Evolutionary conservation across 75 land plant genomes (phyloP), one percentile per base, ranked within the genome.

Genomic region (Pinus tabuliformis): DNA sequence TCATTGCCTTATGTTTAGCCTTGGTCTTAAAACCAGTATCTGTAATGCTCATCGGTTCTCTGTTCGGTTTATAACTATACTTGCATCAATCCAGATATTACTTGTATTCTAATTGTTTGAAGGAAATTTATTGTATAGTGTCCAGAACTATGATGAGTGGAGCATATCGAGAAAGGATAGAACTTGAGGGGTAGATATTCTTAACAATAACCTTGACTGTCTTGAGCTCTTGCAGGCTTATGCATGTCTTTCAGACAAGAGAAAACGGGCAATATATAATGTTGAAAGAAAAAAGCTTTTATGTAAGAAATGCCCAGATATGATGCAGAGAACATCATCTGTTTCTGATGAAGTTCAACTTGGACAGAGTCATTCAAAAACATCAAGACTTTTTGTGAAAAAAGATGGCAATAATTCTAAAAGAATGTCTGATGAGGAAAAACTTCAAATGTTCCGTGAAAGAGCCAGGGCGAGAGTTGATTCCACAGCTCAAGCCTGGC

Each of bases 201-300:
- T 52, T 52, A 21, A 73, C 8, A 18, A 22, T 73, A 73, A 73
- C 28, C 15, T 73, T 22, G 61, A n/a, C 42, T 9, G 30, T 57
- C 36, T 78, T 33, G 4, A 39, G 39, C 33, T 76, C 37, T 21
- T 56, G 76, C 87, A 93, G 96, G 96, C 93, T 37, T 87, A 93
- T 80, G 80, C 76, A 58, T 85, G 84, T 79, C 83, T 93, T 20
- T 87, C 91, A 59, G 90, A 93, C 66, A 73, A 77, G 64, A 72
- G 59, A n/a, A 87, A 84, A 59, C 80, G 91, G 59, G 80, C 70
- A 63, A 73, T 81, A 0, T 89, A 91, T 58, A 81, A 93, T 63
- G 11, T 75, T 58, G 90, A 91, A 75, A 83, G 76, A 37, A 28
- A 57, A 28, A 80, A 81, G 36, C 63, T 57, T 39, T 9, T 36